Base-by-base conservation (phyloP, 2,329 filamentous ascomycete genomes). In the Botryosphaeria agaves region DNA sequence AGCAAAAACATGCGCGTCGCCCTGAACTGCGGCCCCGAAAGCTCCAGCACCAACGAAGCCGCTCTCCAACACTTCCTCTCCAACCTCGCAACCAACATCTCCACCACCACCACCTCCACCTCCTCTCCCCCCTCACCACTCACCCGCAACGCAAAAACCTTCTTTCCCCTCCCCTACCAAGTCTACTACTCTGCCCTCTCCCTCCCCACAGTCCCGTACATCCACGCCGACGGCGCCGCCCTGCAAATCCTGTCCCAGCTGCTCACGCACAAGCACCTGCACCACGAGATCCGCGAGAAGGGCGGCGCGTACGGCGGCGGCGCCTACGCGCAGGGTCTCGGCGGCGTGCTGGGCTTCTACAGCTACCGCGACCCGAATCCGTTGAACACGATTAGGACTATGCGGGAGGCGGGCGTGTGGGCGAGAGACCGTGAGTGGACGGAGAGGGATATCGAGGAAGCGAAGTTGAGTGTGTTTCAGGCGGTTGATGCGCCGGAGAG, bases 321-420 rank as follows among this genome's bases (percentile, higher is more conserved):
- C 9, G 87, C 89, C 1, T 87, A 83, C 49, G 76, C 79, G 26
- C 73, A 75, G 15, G 71, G 78, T 0, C 59, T 93, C 5, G 77
- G 82, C 41, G 87, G 85, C 15, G 53, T 92, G 1, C 95, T 98
- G 43, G 83, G 83, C 11, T 91, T 94, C 59, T 94, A 92, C 58
- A 87, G 81, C 26, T 98, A 98, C 64, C 80, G 89, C 30, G 89
- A 98, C 49, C 89, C 89, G 3, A 94, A 95, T 49, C 87, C 89
- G 0, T 64, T 76, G 37, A 94, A 93, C 53, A 87, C 83, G 0
- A 60, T 95, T 40, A 71, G 69, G 33, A 80, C 94, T 36, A 92
- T 94, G 73, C 63, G 68, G 18, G 76, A 77, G 33, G 80, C 83
- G 1, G 89, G 87, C 1, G 61, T 66, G 15, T 94, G 84, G 73